Evolutionary conservation across 2,329 filamentous ascomycete species (phyloP).

Genomic region (Fusarium sp.): DNA sequence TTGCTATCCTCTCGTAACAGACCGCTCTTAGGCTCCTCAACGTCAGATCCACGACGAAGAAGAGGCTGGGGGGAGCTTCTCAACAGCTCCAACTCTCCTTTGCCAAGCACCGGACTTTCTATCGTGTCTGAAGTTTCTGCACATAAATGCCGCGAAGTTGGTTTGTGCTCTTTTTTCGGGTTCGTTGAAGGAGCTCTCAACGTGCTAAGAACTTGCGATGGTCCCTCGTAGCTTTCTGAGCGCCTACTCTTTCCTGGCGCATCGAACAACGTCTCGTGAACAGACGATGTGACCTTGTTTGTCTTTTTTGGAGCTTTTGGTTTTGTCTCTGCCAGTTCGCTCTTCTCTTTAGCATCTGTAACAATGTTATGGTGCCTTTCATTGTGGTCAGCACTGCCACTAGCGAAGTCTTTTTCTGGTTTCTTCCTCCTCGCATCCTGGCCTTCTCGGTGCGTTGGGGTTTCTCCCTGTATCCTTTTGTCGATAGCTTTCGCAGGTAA

Average conservation of each 20-base stretch:
- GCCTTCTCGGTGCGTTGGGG: background rate
- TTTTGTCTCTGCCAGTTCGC: background rate
- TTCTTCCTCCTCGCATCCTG: background rate
- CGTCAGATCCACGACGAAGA: slow-evolving; percentile 43
- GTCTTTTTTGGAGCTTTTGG: background rate
- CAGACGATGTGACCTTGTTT: background rate
- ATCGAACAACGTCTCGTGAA: background rate
- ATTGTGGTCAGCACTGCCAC: slow-evolving; percentile 18
- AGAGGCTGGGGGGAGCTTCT: slow-evolving; percentile 38
- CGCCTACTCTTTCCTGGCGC: slow-evolving; percentile 5
- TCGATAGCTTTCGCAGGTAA: background rate
- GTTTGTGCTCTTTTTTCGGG: slow-evolving; percentile 35
- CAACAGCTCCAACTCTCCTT: slow-evolving; percentile 32
- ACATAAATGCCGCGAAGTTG: slow-evolving; percentile 30
- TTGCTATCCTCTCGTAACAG: slow-evolving; percentile 45
- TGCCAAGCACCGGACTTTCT: slow-evolving; percentile 52
- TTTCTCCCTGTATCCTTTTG: slow-evolving; percentile 42
- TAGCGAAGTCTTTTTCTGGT: slow-evolving; percentile 43
- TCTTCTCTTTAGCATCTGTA: slow-evolving; percentile 8
- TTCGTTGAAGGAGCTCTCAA: slow-evolving; percentile 30
- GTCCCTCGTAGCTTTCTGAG: background rate
- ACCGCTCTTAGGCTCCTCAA: slow-evolving; percentile 42
- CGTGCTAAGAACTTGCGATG: background rate
- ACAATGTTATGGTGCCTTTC: slow-evolving; percentile 1
- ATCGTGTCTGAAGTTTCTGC: slow-evolving; percentile 41